These are phyloP conservation scores for Colletotrichum camelliae DNA, from an alignment of 2,329 filamentous ascomycete genomes.

Conservation along the genomic window DNA sequence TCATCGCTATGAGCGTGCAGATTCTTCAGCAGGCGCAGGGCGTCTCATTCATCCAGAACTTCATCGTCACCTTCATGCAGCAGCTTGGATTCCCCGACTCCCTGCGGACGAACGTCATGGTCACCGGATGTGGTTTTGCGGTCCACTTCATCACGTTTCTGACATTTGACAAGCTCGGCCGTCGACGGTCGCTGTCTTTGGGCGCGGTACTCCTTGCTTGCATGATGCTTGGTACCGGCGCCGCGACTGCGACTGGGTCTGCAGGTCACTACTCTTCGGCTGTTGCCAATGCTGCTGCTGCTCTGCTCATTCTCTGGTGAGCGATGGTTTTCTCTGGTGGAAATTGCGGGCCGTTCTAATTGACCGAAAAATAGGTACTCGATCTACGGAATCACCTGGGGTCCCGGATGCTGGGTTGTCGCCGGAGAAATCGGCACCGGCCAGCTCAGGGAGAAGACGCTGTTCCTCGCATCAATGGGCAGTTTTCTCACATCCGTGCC, in stretches of 20 bases:
- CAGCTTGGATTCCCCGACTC: slow-evolving; percentile 21
- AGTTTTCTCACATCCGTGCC: slow-evolving; percentile 10
- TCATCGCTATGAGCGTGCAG: slow-evolving; percentile 24
- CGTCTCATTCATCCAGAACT: slow-evolving; percentile 24
- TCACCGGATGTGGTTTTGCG: not conserved
- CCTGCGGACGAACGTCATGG: not conserved
- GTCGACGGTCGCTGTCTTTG: not conserved
- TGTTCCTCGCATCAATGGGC: slow-evolving; percentile 11
- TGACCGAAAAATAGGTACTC: not conserved
- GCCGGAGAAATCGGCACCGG: slow-evolving; percentile 15
- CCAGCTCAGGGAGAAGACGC: slow-evolving; percentile 21
- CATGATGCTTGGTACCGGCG: not conserved
- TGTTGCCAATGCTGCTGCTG: not conserved
- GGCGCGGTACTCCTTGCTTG: not conserved
- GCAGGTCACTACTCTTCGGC: not conserved
- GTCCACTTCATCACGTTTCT: slow-evolving; percentile 11
- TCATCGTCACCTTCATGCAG: slow-evolving; percentile 27
- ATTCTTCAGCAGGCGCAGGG: slow-evolving; percentile 26
- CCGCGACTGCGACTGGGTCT: not conserved
- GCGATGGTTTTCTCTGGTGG: not conserved
- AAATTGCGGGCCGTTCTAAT: not conserved
- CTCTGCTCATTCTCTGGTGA: not conserved
- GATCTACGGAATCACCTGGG: not conserved
- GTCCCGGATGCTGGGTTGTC: not conserved
- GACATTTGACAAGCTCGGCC: slow-evolving; percentile 18